Percentiles rank a stretch among this genome's conserved stretches.
Conservation (phyloP, 805 yeast genomes). For the Candida arabinofermentans region DNA sequence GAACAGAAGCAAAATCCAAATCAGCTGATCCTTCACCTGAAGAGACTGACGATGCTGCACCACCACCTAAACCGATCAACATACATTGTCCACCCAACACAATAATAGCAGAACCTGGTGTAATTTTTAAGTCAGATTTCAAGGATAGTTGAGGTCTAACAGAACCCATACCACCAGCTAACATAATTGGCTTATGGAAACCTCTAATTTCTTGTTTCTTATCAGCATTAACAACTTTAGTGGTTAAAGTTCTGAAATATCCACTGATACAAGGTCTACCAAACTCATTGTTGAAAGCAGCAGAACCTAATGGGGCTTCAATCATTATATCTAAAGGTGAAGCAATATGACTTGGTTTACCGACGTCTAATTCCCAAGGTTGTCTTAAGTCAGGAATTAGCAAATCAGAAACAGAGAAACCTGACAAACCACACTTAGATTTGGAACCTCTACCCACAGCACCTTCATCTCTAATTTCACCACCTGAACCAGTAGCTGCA, state of each 20-base stretch:
- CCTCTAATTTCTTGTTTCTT: slow-evolving; percentile 81
- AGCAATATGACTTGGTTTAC: slow-evolving; percentile 91
- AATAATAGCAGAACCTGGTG: slow-evolving; percentile 87
- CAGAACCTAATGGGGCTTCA: slow-evolving; percentile 96
- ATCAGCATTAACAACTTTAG: slow-evolving; percentile 59
- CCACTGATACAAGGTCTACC: slow-evolving; percentile 98
- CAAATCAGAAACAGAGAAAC: slow-evolving; percentile 88
- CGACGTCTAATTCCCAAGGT: slow-evolving; percentile 94
- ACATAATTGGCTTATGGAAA: slow-evolving; percentile 97
- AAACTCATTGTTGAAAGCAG: slow-evolving; percentile 97
- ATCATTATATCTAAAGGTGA: slow-evolving; percentile 91
- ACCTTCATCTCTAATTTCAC: slow-evolving; percentile 99
- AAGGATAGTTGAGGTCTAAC: slow-evolving; percentile 90
- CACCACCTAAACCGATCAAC: slow-evolving; percentile 99
- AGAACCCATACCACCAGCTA: slow-evolving; percentile 99
- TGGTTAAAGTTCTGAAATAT: slow-evolving; percentile 91
- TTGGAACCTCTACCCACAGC: slow-evolving; percentile 99
- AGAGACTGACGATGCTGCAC: slow-evolving; percentile 97
- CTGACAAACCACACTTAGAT: slow-evolving; percentile 93
- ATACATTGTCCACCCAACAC: slow-evolving; percentile 97
- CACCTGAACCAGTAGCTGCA: slow-evolving; percentile 99
- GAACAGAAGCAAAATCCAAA: slow-evolving; percentile 97
- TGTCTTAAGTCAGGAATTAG: slow-evolving; percentile 79
- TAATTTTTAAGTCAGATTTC: slow-evolving; percentile 72
- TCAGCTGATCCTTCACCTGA: slow-evolving; percentile 96